Base-by-base conservation (phyloP, 2,329 filamentous ascomycete genomes). In the Penicillium sp. region DNA sequence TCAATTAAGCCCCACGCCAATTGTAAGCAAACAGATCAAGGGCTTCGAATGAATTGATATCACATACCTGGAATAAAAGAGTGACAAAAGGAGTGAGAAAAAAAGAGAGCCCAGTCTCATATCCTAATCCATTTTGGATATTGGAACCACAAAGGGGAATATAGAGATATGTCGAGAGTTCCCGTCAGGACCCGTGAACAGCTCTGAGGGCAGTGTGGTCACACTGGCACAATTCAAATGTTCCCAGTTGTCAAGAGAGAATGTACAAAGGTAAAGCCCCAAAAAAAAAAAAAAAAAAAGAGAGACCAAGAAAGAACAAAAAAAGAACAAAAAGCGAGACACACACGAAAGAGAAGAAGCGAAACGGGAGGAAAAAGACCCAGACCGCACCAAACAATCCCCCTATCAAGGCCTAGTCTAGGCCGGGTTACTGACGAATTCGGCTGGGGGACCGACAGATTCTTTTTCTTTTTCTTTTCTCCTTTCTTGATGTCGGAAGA, bases 391-490 rank as follows among this genome's bases (percentile, higher is more conserved):
- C 55, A 58, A 55, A 53, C 53, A 47, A 52, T 60, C 63, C 59
- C 59, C 63, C 61, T 63, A 66, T 61, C 55, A 54, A 65, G 57
- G 60, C 55, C 55, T 60, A 61, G 60, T 58, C 61, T 45, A 61
- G 52, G 58, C 63, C 62, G 62, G 49, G 61, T 60, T 53, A 47
- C 56, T 61, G 56, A 59, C 56, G 55, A 64, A 62, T 52, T 56
- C 47, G 32, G 29, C 53, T 52, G 51, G 51, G 38, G 26, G 29
- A 6, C 49, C 29, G 49, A 26, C 49, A 51, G 49, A 45, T 51
- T 7, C 14, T 34, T 48, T 54, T 40, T 10, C 35, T 49, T 39
- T 22, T 22, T 9, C 4, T 6, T n/a, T 11, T 11, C 24, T 13
- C 11, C 11, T 7, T 13, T 4, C 11, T 2, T 24, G 4, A 35